Conservation (phyloP, 2,329 filamentous ascomycete genomes). For the Neurospora sp. region DNA sequence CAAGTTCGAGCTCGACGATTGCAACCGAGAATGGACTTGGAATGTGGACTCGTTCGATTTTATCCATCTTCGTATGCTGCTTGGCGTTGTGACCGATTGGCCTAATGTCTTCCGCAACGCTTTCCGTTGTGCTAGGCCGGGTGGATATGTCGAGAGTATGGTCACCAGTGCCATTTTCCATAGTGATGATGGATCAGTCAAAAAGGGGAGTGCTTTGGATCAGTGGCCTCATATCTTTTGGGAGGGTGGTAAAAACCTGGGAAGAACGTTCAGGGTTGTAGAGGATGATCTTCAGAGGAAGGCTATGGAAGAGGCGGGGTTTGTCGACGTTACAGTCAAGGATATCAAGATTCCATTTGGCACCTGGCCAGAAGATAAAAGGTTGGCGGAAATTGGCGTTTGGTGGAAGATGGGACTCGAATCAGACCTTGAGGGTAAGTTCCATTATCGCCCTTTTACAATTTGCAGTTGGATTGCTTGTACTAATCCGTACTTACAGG, state of each 20-base stretch:
- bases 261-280: slow-evolving; percentile 4
- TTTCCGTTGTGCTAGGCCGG: slow-evolving; percentile 40
- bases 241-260: slow-evolving; percentile 3
- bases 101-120: slow-evolving; percentile 36
- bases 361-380: slow-evolving; percentile 3
- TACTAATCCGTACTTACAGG: not conserved
- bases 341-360: not conserved
- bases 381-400: not conserved
- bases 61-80: slow-evolving; percentile 45
- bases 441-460: not conserved
- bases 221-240: slow-evolving; percentile 15
- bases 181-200: slow-evolving; percentile 19
- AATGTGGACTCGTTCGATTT: slow-evolving; percentile 39
- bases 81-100: slow-evolving; percentile 44
- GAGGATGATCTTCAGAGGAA: slow-evolving; percentile 1
- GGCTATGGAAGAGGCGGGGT: slow-evolving; percentile 10
- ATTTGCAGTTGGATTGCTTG: not conserved
- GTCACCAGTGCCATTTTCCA: slow-evolving; percentile 11
- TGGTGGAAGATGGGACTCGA: not conserved
- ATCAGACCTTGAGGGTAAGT: not conserved
- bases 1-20: slow-evolving; percentile 51
- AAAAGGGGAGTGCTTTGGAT: slow-evolving; percentile 10
- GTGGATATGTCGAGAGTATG: slow-evolving; percentile 26
- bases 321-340: slow-evolving; percentile 6
- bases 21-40: slow-evolving; percentile 40